Base-by-base conservation (phyloP, 441 rosid genomes). In the Metrosideros polymorpha region DNA sequence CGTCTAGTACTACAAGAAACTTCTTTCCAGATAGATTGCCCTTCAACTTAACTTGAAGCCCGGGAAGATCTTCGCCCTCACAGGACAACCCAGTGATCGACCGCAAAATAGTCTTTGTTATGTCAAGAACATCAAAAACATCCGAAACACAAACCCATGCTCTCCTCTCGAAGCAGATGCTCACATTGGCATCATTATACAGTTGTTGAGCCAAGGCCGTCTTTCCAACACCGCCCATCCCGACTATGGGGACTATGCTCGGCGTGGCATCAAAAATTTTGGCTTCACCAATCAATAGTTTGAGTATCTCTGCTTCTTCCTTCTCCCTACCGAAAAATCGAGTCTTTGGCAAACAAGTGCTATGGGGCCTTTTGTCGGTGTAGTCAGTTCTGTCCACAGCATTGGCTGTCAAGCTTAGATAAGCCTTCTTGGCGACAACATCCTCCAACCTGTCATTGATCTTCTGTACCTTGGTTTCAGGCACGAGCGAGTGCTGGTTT, bases 61-160 rank as follows among this genome's bases (percentile, higher is more conserved):
- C 3, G 3, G 5, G 1, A 0, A 56, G 7, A 12, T 56, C 30
- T 56, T 27, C 2, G 2, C 0, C 3, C 6, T 63, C 0, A 0
- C 6, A 30, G 0, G 75, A 0, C 42, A 1, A 2, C 42, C 1
- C 1, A 0, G 39, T 29, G 24, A 30, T 17, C 0, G 42, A 63
- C 0, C 1, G 42, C 0, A 63, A 63, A 30, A 63, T 63, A 30
- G 0, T 7, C 12, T 63, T 63, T 0, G 75, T 63, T 63, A 63
- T 30, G 75, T 7, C 1, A 2, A 30, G 0, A 63, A 63, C 12
- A 63, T 63, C 12, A 63, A 63, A 63, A 17, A 4, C 75, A 17
- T 63, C 3, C 0, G 75, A 63, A 2, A 63, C 75, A 17, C 22
- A 63, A 63, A 63, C 75, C 42, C 75, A 63, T 17, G 42, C 75